A percentile compares a stretch with the other conserved stretches of the same genome.
Evolutionary conservation across 2,329 filamentous ascomycete genomes (phyloP).

Genomic region (Colletotrichum sp.): DNA sequence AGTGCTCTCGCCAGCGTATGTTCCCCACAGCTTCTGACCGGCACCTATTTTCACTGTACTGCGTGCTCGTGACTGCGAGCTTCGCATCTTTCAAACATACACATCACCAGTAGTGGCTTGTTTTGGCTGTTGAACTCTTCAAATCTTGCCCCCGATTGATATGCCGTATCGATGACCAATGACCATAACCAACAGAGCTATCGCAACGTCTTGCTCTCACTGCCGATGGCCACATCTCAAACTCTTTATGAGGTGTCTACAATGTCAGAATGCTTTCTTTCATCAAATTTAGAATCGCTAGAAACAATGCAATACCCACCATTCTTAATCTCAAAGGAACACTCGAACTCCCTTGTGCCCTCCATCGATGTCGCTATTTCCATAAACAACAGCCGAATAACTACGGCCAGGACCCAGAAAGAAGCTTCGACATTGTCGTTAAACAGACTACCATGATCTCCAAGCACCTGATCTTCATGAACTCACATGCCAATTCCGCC

Average conservation of each 20-base stretch:
- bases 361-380: not conserved
- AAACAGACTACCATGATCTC: not conserved
- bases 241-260: rapidly evolving
- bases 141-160: rapidly evolving
- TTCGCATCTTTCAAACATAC: not conserved
- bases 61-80: not conserved
- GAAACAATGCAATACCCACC: not conserved
- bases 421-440: not conserved
- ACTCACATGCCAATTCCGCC: not conserved
- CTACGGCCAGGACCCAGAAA: not conserved
- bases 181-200: not conserved
- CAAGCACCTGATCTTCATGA: not conserved
- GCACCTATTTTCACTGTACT: not conserved
- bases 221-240: not conserved
- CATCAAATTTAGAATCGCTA: not conserved
- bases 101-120: not conserved
- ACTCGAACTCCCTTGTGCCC: not conserved
- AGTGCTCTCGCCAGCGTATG: not conserved
- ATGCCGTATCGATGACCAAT: not conserved
- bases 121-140: not conserved
- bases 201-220: not conserved
- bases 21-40: not conserved
- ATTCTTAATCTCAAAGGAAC: not conserved
- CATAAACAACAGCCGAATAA: not conserved
- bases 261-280: not conserved